phyloP scores from a whole-genome alignment of 108 stramenopile genomes.

The Cyclotella distinguenda region DNA sequence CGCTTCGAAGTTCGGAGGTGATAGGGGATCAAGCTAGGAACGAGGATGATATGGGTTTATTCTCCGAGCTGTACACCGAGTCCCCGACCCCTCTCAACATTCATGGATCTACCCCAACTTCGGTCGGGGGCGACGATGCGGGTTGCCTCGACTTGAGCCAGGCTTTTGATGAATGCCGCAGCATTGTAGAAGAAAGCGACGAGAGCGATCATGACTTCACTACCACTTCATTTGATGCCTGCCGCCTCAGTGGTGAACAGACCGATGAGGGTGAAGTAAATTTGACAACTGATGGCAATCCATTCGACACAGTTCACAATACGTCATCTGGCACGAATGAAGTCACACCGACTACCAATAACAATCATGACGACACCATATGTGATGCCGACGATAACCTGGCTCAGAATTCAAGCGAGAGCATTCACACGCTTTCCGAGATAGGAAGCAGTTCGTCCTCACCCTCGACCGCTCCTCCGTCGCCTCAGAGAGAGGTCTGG shows the following conservation, averaged over 20 bases:
- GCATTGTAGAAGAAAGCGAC: slow-evolving; percentile 26
- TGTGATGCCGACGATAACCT: not conserved
- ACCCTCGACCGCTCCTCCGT: not conserved
- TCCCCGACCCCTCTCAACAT: slow-evolving; percentile 70
- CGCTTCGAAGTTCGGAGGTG: not conserved
- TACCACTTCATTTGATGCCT: not conserved
- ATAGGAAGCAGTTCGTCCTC: slow-evolving; percentile 22
- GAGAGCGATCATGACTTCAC: not conserved
- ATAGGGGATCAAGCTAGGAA: slow-evolving; percentile 49
- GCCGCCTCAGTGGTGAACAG: not conserved
- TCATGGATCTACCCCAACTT: slow-evolving; percentile 10
- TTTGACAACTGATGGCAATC: slow-evolving; percentile 1
- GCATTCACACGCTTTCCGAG: slow-evolving; percentile 18
- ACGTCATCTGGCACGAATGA: not conserved
- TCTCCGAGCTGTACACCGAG: slow-evolving; percentile 82
- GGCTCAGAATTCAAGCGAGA: not conserved
- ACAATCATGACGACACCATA: not conserved
- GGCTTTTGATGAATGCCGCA: slow-evolving; percentile 31
- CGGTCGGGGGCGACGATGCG: not conserved
- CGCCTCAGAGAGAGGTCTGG: not conserved
- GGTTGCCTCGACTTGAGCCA: slow-evolving; percentile 1
- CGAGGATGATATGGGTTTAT: slow-evolving; percentile 62
- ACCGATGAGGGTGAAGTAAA: slow-evolving; percentile 3
- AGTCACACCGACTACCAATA: not conserved
- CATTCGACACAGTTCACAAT: too few relatives aligned